Percentiles rank a stretch among this genome's conserved stretches.
Evolutionary conservation across 345 rosid species (phyloP).

Genomic region (Lumnitzera littorea): DNA sequence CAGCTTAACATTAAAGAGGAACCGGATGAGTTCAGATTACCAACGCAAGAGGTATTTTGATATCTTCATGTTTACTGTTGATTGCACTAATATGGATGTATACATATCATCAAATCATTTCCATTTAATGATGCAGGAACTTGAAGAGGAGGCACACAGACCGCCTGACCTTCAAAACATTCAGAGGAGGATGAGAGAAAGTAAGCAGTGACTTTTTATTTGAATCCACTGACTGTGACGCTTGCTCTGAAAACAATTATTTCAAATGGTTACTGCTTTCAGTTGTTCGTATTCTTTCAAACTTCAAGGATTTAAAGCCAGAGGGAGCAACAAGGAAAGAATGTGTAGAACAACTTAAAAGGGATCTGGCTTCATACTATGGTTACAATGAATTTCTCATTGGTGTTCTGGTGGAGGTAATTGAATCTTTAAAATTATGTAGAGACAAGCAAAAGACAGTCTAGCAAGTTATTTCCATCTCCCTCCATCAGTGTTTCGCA

Average conservation of each 20-base stretch:
- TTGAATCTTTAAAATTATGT: slow-evolving; percentile 1
- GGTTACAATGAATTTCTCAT: slow-evolving; percentile 86
- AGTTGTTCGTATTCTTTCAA: slow-evolving; percentile 83
- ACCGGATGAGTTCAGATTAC: slow-evolving; percentile 73
- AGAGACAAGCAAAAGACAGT: not conserved
- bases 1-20: slow-evolving; percentile 46
- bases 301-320: slow-evolving; percentile 58
- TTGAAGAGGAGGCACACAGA: slow-evolving; percentile 60
- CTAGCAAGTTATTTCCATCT: not conserved
- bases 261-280: slow-evolving; percentile 9
- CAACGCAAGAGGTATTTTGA: slow-evolving; percentile 59
- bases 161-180: slow-evolving; percentile 78
- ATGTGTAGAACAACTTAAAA: slow-evolving; percentile 59
- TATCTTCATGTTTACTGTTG: not conserved
- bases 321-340: slow-evolving; percentile 64
- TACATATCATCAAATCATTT: not conserved
- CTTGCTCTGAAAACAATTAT: not conserved
- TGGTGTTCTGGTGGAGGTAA: slow-evolving; percentile 76
- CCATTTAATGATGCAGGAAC: slow-evolving; percentile 42
- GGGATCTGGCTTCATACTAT: slow-evolving; percentile 71
- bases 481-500: not conserved
- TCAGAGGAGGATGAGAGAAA: slow-evolving; percentile 72
- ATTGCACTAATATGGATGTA: slow-evolving; percentile 1
- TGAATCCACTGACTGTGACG: not conserved
- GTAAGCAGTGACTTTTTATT: slow-evolving; percentile 33